Evolutionary conservation across 108 stramenopile genomes (phyloP), one percentile per base, ranked within the genome.

Genomic region (Skeletonema potamos): DNA sequence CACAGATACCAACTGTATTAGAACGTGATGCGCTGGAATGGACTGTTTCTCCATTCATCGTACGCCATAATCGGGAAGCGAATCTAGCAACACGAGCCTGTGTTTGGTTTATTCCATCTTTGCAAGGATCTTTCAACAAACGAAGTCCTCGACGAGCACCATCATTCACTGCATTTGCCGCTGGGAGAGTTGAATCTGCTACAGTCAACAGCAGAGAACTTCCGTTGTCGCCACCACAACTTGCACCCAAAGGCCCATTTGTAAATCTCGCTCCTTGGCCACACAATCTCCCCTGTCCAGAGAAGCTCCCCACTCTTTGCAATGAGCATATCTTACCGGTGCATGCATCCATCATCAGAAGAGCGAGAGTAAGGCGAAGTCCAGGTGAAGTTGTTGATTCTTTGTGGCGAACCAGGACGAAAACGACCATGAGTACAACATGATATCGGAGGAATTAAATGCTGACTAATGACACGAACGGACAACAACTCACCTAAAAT

Each of bases 261-360:
- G 80, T 76, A 62, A 89, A 92, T 44, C 91, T 62, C 15, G 89
- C 76, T 32, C 85, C 81, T 12, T 86, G 74, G 37, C 77, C 63
- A 28, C 81, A 75, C 32, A 95, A 72, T 48, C 86, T 82, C 41
- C 82, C 85, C 12, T 87, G 70, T 7, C 88, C 86, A 26, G 79
- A 85, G 66, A 95, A 87, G 34, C 77, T 76, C 37, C 71, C 91
- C 44, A 90, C 91, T 62, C 93, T 71, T 74, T 95, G 93, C 76
- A 89, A 88, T 26, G 91, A 92, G 56, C 86, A 92, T 32, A 95
- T 86, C 65, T 87, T 92, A 33, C 93, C 91, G 7, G 89, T 82
- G 67, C 91, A 95, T 24, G 88, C 89, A 85, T 95, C 93, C 57
- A 91, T 65, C 93, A 95, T 95, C 15, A 95, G 81, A 29, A 83